Evolutionary conservation across 768 basidiomycete genomes (phyloP), one percentile per base, ranked within the genome.

Genomic region (Tricholoma saponaceum): DNA sequence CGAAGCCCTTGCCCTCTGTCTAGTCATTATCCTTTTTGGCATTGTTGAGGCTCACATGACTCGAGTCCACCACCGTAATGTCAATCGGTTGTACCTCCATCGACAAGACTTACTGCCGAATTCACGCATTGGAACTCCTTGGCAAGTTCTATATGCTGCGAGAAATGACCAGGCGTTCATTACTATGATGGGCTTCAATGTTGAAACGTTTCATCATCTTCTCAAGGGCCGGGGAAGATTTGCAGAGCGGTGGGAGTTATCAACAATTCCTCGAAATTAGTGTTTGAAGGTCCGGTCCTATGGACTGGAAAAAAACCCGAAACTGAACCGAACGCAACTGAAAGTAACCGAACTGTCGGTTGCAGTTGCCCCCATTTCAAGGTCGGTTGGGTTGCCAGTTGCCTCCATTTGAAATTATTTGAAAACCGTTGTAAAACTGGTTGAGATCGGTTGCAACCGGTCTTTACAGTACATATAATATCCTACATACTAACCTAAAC

Each of bases 171-270:
- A 71, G 2, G 76, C 74, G 4, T 80, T 70, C 59, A 80, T 81
- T 33, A 79, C 74, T 0, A 81, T 74, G 0, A 78, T 78, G 76
- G 75, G 76, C 0, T 70, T 77, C 55, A 67, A 78, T 66, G 67
- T 71, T 2, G 54, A 10, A 0, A 76, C 74, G 0, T 80, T 80
- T 62, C 1, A 63, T 1, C 57, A 54, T 13, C 62, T 80, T 8
- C 62, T 79, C 0, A 49, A 62, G 0, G 57, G 57, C 0, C 54
- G 51, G 12, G 60, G 56, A 26, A 67, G 76, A 2, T 81, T 81
- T 64, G 65, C 53, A 13, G 52, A 59, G 6, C 26, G 13, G 1
- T 71, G 69, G 69, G 26, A 70, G 8, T 43, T 41, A 1, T 61
- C 37, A 7, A 56, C 73, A 4, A 77, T 79, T 44, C 71, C 70